A percentile compares a stretch with the other conserved stretches of the same genome.
Conservation (phyloP, 352 stramenopile genomes). For the Phytophthora brassicae region DNA sequence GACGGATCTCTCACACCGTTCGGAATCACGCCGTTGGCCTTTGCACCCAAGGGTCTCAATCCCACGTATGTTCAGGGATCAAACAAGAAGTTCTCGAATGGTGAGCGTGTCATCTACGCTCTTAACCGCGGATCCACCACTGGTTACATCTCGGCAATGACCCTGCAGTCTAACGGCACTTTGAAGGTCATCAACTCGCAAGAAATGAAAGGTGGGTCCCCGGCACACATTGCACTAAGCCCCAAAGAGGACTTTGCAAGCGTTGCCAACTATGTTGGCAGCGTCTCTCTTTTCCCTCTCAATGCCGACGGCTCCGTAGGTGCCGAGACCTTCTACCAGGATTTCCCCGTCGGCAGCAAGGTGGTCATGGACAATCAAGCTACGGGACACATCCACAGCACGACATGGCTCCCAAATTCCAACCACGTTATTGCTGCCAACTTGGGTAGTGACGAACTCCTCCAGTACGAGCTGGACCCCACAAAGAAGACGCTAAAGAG, state of each 20-base stretch:
- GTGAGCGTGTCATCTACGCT: slow-evolving; percentile 46
- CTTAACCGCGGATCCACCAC: slow-evolving; percentile 49
- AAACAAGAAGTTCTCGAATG: slow-evolving; percentile 28
- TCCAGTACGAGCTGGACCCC: slow-evolving; percentile 48
- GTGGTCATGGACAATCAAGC: slow-evolving; percentile 42
- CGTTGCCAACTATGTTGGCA: slow-evolving; percentile 67
- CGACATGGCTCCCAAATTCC: slow-evolving; percentile 49
- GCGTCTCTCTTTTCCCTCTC: slow-evolving; percentile 55
- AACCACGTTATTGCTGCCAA: slow-evolving; percentile 50
- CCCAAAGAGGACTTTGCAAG: slow-evolving; percentile 50
- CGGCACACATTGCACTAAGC: slow-evolving; percentile 47
- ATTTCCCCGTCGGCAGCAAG: slow-evolving; percentile 44
- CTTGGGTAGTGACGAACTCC: slow-evolving; percentile 59
- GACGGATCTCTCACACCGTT: slow-evolving; percentile 39
- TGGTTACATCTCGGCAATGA: slow-evolving; percentile 50
- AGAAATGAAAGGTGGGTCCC: slow-evolving; percentile 45
- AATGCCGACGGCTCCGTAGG: slow-evolving; percentile 43
- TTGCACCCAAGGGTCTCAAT: slow-evolving; percentile 40
- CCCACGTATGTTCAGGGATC: slow-evolving; percentile 57
- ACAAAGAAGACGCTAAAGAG: slow-evolving; percentile 40
- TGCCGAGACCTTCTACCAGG: slow-evolving; percentile 36
- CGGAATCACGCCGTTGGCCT: slow-evolving; percentile 38
- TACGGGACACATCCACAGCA: slow-evolving; percentile 59
- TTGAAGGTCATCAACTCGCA: slow-evolving; percentile 48
- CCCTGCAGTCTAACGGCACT: slow-evolving; percentile 31